Conservation (phyloP, 2,329 filamentous ascomycete genomes). For the Verticillium alfalfae region DNA sequence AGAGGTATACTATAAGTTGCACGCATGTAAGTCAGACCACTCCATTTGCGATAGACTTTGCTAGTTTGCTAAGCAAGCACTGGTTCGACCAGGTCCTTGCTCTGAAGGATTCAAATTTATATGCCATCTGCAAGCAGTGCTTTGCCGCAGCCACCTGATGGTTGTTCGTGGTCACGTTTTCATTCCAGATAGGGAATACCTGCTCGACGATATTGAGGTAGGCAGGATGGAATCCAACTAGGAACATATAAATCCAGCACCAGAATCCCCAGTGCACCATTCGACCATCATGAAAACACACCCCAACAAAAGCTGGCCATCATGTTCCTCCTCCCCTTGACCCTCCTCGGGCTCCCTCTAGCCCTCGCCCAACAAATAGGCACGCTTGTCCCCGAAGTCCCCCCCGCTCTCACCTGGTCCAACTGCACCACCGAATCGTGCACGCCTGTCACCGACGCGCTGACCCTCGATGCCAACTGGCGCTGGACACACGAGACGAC, state of each 20-base stretch:
- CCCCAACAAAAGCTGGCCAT: neutral
- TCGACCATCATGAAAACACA: neutral
- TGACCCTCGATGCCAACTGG: conserved; percentile 6
- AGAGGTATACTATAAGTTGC: neutral
- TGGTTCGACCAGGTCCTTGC: neutral
- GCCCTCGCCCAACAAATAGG: conserved; percentile 4
- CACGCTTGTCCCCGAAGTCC: neutral
- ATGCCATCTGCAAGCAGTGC: neutral
- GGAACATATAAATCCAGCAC: no score
- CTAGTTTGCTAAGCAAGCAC: no score
- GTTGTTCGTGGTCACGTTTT: no score
- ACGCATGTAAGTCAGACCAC: no score
- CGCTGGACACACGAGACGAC: conserved; percentile 12
- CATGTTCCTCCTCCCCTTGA: neutral
- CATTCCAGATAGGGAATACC: no score
- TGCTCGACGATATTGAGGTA: no score
- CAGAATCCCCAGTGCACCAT: neutral
- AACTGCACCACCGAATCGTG: neutral
- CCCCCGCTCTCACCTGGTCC: conserved; percentile 6
- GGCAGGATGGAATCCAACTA: no score
- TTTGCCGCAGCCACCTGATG: no score
- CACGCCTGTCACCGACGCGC: neutral
- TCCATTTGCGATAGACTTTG: no score
- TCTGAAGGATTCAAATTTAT: neutral
- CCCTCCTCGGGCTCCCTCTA: neutral